Base-by-base conservation (phyloP, 768 basidiomycete genomes). In the Trametes coccinea region DNA sequence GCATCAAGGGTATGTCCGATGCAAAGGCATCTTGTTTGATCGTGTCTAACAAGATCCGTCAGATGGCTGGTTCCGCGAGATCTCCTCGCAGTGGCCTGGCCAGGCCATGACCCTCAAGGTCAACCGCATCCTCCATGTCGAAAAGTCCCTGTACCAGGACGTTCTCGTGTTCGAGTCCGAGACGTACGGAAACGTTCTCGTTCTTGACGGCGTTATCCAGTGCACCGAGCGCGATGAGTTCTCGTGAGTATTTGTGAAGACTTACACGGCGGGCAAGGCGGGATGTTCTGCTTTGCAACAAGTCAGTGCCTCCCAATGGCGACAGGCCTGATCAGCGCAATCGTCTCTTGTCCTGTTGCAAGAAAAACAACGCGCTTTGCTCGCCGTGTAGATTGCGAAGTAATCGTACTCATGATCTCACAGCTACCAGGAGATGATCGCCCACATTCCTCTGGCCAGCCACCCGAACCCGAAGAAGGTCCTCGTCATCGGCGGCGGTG, bases 361-460 rank as follows among this genome's bases (percentile, higher is more conserved):
- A 22, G 22, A 22, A 22, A 22, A 22, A 22, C 22, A 22, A 22
- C 22, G 22, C 22, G 22, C 22, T 22, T 22, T 22, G 22, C 22
- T 17, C n/a, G 11, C 6, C n/a, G 41, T 22, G 9, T 31, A 59
- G 37, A 34, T 46, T 22, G 51, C 50, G n/a, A 30, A 27, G 44
- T 30, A 47, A 51, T 58, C 53, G 27, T 60, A 41, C 49, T 46
- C 29, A 66, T 27, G 14, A 3, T 33, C n/a, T 27, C 49, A 46
- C 69, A 97, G 94, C 10, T 98, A 98, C 76, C 95, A 98, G 71
- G 96, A 99, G 79, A 97, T 98, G 96, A 98, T 99, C 70, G 84
- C 96, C 5, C 96, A 98, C 77, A 78, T 99, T 55, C 97, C 97
- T n/a, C 82, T 98, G 64, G 88, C 93, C 11, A 93, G 88, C 62